Evolutionary conservation across 495 filamentous ascomycete species (phyloP).

Genomic region (Oleoguttula mirabilis): DNA sequence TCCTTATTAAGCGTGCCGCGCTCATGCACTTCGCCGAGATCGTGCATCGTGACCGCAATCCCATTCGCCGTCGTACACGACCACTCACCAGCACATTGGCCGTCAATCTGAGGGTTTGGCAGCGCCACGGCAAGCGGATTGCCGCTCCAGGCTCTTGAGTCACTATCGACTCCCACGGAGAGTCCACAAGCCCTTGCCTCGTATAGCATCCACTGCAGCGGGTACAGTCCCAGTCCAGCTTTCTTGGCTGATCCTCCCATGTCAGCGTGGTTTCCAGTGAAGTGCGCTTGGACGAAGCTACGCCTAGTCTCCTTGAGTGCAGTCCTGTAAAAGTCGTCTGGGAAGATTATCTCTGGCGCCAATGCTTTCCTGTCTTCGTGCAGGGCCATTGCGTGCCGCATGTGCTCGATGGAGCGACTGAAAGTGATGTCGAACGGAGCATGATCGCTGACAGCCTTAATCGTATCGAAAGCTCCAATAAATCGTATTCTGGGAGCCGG

Average conservation of each 20-base stretch:
- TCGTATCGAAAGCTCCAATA: constrained; percentile 17
- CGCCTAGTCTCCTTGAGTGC: constrained; percentile 5
- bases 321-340: constrained; percentile 7
- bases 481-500: constrained; percentile 12
- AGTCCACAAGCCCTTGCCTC: constrained; percentile 24
- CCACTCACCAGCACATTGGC: constrained; percentile 1
- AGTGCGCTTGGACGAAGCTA: constrained; percentile 14
- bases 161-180: constrained; percentile 4
- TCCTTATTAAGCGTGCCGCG: constrained; percentile 2
- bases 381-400: constrained; percentile 16
- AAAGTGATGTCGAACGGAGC: constrained; percentile 13
- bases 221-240: constrained; percentile 29
- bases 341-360: constrained; percentile 7
- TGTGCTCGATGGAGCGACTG: constrained; percentile 15
- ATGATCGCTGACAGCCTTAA: constrained; percentile 8
- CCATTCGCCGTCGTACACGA: constrained; percentile 17
- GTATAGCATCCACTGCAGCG: constrained; percentile 30
- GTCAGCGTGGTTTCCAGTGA: constrained; percentile 16
- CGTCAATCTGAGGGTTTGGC: constrained; percentile 2
- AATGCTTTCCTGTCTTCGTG: constrained; percentile 12
- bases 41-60: constrained; percentile 21
- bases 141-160: constrained; percentile 6
- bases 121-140: constrained; percentile 18
- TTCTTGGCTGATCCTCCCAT: constrained; percentile 18
- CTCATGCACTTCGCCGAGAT: constrained; percentile 18